phyloP scores from a whole-genome alignment of 495 filamentous ascomycete genomes.

The Penicillium cinerascens region DNA sequence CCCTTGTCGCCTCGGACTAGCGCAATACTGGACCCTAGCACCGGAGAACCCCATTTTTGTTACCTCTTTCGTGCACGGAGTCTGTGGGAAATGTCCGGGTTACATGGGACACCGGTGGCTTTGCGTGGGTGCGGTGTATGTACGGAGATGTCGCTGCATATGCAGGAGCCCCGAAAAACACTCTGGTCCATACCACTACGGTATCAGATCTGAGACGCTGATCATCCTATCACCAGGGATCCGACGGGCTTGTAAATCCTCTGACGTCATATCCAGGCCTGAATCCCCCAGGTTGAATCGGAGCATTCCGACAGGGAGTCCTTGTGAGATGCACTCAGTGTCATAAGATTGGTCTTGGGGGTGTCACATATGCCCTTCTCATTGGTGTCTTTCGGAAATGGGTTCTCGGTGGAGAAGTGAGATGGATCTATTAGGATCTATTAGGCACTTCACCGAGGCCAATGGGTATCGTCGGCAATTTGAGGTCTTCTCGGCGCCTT shows the following conservation, averaged over 20 bases:
- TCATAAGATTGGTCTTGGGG: constrained; percentile 6
- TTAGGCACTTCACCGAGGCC: neutral
- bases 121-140: neutral
- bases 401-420: neutral
- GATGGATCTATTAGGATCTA: neutral
- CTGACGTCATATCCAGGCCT: constrained; percentile 11
- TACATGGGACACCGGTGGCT: neutral
- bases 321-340: constrained; percentile 1
- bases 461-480: neutral
- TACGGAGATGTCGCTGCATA: neutral
- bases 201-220: constrained; percentile 20
- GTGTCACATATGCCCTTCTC: neutral
- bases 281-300: constrained; percentile 7
- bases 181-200: neutral
- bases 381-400: constrained; percentile 12
- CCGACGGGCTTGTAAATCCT: neutral
- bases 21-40: neutral
- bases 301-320: constrained; percentile 15
- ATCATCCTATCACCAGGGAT: neutral
- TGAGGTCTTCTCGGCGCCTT: neutral
- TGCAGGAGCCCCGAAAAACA: neutral
- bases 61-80: neutral
- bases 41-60: neutral
- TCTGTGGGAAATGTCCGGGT: neutral
- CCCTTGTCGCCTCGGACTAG: neutral